These are phyloP conservation scores for Ailanthus altissimus DNA, from an alignment of 345 rosid genomes.

Conservation along the genomic window DNA sequence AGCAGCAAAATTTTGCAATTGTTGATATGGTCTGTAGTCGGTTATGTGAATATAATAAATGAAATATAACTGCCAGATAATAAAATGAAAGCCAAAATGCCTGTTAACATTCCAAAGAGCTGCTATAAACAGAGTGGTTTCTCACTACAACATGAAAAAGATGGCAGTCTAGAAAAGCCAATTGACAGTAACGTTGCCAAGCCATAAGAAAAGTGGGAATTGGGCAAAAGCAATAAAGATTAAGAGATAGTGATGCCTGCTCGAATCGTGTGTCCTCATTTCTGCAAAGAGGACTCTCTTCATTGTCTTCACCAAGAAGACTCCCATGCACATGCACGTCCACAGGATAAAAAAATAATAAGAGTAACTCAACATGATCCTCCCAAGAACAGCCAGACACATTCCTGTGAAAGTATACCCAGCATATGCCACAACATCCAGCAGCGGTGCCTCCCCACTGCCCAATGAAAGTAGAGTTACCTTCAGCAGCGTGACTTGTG, in stretches of 20 bases:
- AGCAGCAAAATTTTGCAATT: slow-evolving; percentile 10
- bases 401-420: slow-evolving; percentile 85
- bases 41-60: slow-evolving; percentile 4
- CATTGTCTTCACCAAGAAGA: slow-evolving; percentile 94
- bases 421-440: slow-evolving; percentile 85
- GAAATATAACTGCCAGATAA: slow-evolving; percentile 5
- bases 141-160: slow-evolving; percentile 22
- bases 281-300: slow-evolving; percentile 93
- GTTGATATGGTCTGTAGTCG: not conserved
- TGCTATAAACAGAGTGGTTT: slow-evolving; percentile 27
- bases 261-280: slow-evolving; percentile 81
- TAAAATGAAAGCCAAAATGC: slow-evolving; percentile 6
- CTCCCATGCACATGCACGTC: slow-evolving; percentile 79
- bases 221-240: slow-evolving; percentile 86
- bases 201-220: slow-evolving; percentile 87
- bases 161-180: slow-evolving; percentile 65
- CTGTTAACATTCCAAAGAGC: slow-evolving; percentile 3
- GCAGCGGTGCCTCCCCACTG: slow-evolving; percentile 87
- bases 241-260: slow-evolving; percentile 88
- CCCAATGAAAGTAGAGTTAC: slow-evolving; percentile 77
- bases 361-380: slow-evolving; percentile 61
- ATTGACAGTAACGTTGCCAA: slow-evolving; percentile 84
- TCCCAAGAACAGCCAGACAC: slow-evolving; percentile 74
- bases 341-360: slow-evolving; percentile 84
- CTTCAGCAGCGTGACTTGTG: slow-evolving; percentile 83